Evolutionary conservation across 257 asterid species (phyloP).

Genomic region (Jacaranda mimosifolia): DNA sequence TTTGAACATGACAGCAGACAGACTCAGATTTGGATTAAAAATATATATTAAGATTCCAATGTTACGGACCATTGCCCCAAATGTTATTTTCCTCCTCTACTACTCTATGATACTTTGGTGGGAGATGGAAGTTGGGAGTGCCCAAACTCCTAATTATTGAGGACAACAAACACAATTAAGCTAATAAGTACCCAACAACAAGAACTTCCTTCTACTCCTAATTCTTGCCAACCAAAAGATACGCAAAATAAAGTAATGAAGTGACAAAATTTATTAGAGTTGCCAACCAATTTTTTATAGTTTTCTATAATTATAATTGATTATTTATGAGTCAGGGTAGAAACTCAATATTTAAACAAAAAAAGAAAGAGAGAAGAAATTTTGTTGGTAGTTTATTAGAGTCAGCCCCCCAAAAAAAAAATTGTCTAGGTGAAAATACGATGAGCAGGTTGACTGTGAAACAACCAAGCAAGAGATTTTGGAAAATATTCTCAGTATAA

Average conservation of each 20-base stretch:
- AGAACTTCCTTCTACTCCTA: not conserved
- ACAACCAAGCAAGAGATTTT: conserved; percentile 17
- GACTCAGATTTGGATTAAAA: too few relatives aligned
- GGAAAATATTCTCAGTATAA: too few relatives aligned
- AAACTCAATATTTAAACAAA: not conserved
- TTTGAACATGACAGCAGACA: too few relatives aligned
- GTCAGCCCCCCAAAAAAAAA: not conserved
- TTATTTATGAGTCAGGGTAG: not conserved
- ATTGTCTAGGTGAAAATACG: not conserved
- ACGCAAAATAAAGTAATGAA: conserved; percentile 13
- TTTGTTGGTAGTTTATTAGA: not conserved
- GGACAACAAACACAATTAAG: conserved; percentile 1
- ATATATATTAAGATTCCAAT: not conserved
- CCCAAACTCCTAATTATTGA: conserved; percentile 5
- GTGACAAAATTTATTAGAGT: conserved; percentile 6
- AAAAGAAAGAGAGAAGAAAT: not conserved
- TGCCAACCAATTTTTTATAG: not conserved
- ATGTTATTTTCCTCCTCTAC: not conserved
- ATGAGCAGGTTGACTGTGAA: not conserved
- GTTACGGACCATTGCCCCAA: not conserved
- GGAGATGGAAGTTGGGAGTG: not conserved
- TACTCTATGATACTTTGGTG: not conserved
- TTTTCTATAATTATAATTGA: not conserved
- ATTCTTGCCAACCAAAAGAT: not conserved
- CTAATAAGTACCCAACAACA: conserved; percentile 8